Conservation (phyloP, 768 basidiomycete species). For the Amanita subjunquillea region DNA sequence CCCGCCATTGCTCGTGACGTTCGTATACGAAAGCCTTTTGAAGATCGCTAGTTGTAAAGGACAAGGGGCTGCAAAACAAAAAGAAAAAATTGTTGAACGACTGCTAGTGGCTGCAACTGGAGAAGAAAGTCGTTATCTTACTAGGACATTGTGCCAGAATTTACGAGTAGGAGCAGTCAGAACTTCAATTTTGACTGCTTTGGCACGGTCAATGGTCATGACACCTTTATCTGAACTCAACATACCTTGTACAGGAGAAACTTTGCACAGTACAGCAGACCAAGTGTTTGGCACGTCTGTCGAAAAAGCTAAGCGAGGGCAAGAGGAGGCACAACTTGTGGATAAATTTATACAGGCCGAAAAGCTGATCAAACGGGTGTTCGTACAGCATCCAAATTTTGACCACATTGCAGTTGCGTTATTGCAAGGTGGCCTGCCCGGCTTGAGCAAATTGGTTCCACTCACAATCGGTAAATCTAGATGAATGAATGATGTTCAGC, state of each 20-base stretch:
- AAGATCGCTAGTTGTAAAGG: conserved; percentile 64
- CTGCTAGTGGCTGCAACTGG: conserved; percentile 78
- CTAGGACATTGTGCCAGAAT: conserved; percentile 63
- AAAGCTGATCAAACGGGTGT: conserved; percentile 56
- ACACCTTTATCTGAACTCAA: conserved; percentile 20
- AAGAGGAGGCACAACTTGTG: conserved; percentile 23
- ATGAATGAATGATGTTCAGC: not conserved
- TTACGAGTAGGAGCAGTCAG: conserved; percentile 84
- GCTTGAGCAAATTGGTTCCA: conserved; percentile 47
- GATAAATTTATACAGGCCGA: conserved; percentile 47
- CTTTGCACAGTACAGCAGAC: conserved; percentile 17
- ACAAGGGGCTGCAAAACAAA: conserved; percentile 63
- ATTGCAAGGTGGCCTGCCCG: conserved; percentile 49
- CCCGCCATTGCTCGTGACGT: conserved; percentile 49
- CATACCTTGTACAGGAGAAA: conserved; percentile 8
- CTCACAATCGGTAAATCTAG: conserved; percentile 54
- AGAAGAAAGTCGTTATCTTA: conserved; percentile 81
- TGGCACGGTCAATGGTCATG: conserved; percentile 71
- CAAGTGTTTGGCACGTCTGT: conserved; percentile 13
- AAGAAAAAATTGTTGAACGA: conserved; percentile 70
- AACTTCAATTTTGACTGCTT: conserved; percentile 68
- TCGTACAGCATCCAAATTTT: conserved; percentile 71
- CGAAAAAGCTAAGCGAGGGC: conserved; percentile 17
- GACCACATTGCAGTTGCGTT: conserved; percentile 56
- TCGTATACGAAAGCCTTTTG: conserved; percentile 59